Percentiles rank a stretch among this genome's conserved stretches.
phyloP scores from a whole-genome alignment of 2,329 filamentous ascomycete genomes.

The Thermoascus crustaceus region DNA sequence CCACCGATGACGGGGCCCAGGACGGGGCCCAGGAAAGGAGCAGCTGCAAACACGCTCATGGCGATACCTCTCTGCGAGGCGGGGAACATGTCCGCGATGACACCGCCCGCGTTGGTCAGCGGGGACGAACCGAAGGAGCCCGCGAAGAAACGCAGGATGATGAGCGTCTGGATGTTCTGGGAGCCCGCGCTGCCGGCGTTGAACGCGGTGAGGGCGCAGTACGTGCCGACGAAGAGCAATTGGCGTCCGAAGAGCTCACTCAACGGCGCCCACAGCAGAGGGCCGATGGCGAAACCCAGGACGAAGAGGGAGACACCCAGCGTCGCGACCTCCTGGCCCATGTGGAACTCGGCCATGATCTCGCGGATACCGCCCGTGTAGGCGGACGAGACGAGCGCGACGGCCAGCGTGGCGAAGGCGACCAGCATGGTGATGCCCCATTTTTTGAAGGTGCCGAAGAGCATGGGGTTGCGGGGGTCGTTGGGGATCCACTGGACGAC shows the following conservation, averaged over 20 bases:
- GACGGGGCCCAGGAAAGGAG: slow-evolving; percentile 59
- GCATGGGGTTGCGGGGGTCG: slow-evolving; percentile 37
- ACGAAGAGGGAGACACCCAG: slow-evolving; percentile 40
- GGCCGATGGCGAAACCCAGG: slow-evolving; percentile 39
- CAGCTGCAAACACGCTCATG: slow-evolving; percentile 56
- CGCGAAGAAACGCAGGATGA: slow-evolving; percentile 61
- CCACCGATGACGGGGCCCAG: slow-evolving; percentile 60
- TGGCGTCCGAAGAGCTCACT: slow-evolving; percentile 33
- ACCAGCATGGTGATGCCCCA: slow-evolving; percentile 33
- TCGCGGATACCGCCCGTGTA: slow-evolving; percentile 33
- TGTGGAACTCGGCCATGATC: slow-evolving; percentile 27
- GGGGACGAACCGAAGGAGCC: slow-evolving; percentile 55
- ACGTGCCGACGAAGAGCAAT: slow-evolving; percentile 25
- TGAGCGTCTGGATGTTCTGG: slow-evolving; percentile 50
- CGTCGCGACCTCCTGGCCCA: slow-evolving; percentile 30
- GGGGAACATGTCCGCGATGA: slow-evolving; percentile 55
- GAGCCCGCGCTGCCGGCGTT: slow-evolving; percentile 52
- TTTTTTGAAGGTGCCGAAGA: slow-evolving; percentile 27
- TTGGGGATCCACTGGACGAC: slow-evolving; percentile 36
- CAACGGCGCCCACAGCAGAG: slow-evolving; percentile 37
- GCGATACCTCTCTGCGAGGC: slow-evolving; percentile 49
- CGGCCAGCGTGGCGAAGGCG: slow-evolving; percentile 34
- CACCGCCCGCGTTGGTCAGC: slow-evolving; percentile 54
- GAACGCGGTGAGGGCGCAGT: slow-evolving; percentile 48
- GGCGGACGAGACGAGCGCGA: slow-evolving; percentile 36